Percentiles rank a stretch among this genome's conserved stretches.
Evolutionary conservation across 2,329 filamentous ascomycete species (phyloP).

Genomic region (Alternaria ventricosa): DNA sequence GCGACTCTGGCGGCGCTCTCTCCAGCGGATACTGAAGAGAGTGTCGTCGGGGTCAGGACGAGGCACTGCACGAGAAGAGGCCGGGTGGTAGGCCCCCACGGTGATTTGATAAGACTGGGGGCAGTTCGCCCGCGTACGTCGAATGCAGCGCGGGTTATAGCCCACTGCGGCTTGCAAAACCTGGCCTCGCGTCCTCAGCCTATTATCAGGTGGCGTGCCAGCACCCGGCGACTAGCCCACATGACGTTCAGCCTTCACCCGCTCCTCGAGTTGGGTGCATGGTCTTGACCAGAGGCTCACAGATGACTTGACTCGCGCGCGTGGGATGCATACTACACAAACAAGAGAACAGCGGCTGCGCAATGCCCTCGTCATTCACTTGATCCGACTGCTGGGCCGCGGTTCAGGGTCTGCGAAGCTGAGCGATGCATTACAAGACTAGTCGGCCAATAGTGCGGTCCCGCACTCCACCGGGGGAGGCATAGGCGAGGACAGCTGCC

Average conservation of each 20-base stretch:
- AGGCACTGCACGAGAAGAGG: conserved; percentile 16
- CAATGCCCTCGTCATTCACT: not conserved
- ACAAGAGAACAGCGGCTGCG: not conserved
- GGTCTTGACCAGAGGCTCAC: not conserved
- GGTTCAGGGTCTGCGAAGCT: not conserved
- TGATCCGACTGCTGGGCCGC: not conserved
- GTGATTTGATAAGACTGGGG: conserved; percentile 22
- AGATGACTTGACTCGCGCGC: conserved; percentile 10
- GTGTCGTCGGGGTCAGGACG: conserved; percentile 9
- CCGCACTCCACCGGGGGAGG: not conserved
- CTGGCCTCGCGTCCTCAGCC: conserved; percentile 4
- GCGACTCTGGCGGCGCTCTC: conserved; percentile 6
- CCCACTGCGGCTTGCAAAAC: conserved; percentile 4
- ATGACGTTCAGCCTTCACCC: conserved; percentile 1
- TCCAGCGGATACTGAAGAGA: conserved; percentile 6
- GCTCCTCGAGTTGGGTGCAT: not conserved
- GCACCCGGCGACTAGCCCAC: not conserved
- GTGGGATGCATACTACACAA: not conserved
- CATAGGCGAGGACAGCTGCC: not conserved
- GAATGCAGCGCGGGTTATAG: conserved; percentile 2
- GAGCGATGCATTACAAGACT: conserved; percentile 1
- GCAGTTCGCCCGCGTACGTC: conserved; percentile 12
- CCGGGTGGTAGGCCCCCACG: conserved; percentile 19
- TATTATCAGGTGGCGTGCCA: conserved; percentile 7
- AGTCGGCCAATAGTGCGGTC: conserved; percentile 14